Evolutionary conservation across 768 basidiomycete genomes (phyloP), one percentile per base, ranked within the genome.

Genomic region (Collybiopsis luxurians): DNA sequence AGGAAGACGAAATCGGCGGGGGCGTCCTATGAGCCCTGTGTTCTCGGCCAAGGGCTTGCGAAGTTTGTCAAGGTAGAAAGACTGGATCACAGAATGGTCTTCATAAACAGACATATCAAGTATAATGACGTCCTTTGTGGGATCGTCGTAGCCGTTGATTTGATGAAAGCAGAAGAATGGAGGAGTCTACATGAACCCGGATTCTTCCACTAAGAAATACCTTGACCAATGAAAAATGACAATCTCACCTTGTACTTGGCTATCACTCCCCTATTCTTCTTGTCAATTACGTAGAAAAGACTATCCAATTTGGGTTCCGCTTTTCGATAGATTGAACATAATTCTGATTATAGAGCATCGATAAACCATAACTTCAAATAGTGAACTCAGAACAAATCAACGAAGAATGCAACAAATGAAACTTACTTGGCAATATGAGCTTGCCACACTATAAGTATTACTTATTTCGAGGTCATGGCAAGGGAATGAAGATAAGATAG

Each of bases 121-220:
- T 38, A 72, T 19, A 45, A 75, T 63, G 31, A 64, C 62, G 28
- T 67, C 66, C 3, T 60, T 59, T 21, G 64, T 54, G 13, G 40
- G 40, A 45, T 70, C 65, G 38, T 76, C 75, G 69, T 70, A 77
- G 0, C 75, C 70, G n/a, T 76, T 76, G 59, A 75, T n/a, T 28
- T 64, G 59, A 54, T 76, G 75, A 63, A 76, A 76, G 55, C 63
- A 67, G 61, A 75, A 76, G 64, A 76, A 76, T 0, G 73, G 67
- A 42, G 67, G 64, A 21, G 66, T 60, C 61, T 65, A 21, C n/a
- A n/a, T n/a, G 15, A 42, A 42, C 6, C 21, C 23, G 19, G 39
- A 45, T 23, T 23, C 17, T 11, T 17, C 21, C 21, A 23, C n/a
- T n/a, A n/a, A n/a, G n/a, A n/a, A n/a, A n/a, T n/a, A n/a, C n/a